Conservation (phyloP, 2,329 filamentous ascomycete species). For the Conoideocrella luteorostrata region DNA sequence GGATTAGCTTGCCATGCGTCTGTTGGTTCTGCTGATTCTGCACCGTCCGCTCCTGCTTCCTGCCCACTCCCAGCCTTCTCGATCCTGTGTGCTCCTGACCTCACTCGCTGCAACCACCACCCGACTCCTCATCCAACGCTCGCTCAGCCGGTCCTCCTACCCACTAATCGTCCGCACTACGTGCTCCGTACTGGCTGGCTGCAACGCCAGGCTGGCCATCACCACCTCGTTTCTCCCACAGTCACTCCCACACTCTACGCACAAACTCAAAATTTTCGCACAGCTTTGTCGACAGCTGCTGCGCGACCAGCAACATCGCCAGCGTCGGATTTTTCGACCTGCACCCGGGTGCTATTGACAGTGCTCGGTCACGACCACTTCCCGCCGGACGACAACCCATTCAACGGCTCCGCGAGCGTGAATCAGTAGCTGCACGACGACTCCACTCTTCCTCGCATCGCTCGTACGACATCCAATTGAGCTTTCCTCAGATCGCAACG, state of each 20-base stretch:
- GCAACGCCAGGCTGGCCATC: not conserved
- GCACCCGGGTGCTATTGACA: too few relatives aligned
- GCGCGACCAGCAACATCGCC: not conserved
- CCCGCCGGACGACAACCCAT: too few relatives aligned
- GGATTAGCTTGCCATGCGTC: too few relatives aligned
- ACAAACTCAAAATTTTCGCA: not conserved
- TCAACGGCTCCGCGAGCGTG: too few relatives aligned
- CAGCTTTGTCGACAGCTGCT: constrained; percentile 1
- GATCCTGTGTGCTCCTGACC: not conserved
- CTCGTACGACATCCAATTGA: too few relatives aligned
- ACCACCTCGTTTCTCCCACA: constrained; percentile 4
- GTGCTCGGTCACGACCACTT: too few relatives aligned
- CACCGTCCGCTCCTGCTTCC: not conserved
- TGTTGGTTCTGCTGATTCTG: not conserved
- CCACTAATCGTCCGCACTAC: not conserved
- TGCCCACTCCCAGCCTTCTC: constrained; percentile 5
- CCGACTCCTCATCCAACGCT: not conserved
- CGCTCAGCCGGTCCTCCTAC: too few relatives aligned
- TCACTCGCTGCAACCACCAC: not conserved
- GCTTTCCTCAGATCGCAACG: too few relatives aligned
- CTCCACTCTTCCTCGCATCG: too few relatives aligned
- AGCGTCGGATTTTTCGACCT: not conserved
- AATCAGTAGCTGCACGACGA: too few relatives aligned
- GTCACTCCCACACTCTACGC: not conserved
- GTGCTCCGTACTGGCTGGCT: not conserved